These are phyloP conservation scores for Kodamaea kakaduensis DNA, from an alignment of 805 yeast species.

Conservation along the genomic window DNA sequence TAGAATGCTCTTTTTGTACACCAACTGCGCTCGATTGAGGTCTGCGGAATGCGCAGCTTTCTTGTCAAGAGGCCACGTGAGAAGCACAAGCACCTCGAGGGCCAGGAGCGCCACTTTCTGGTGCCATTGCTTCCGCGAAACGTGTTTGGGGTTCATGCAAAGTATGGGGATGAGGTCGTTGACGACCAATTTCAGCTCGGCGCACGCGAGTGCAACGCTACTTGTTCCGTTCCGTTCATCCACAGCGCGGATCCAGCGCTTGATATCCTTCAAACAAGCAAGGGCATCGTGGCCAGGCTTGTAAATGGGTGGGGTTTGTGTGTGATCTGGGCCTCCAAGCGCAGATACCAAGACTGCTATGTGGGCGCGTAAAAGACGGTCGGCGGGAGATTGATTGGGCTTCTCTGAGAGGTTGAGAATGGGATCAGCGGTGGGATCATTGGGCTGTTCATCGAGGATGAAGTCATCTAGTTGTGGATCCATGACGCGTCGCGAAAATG, in stretches of 20 bases:
- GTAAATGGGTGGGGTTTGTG: conserved; percentile 52
- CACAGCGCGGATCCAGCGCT: conserved; percentile 80
- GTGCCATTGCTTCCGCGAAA: conserved; percentile 48
- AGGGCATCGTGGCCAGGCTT: conserved; percentile 83
- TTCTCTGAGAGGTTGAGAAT: conserved; percentile 17
- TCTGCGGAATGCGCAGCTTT: conserved; percentile 38
- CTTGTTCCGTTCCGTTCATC: conserved; percentile 68
- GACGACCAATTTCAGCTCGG: conserved; percentile 67
- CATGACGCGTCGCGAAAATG: conserved; percentile 2
- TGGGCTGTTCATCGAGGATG: conserved; percentile 29
- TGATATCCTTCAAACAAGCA: conserved; percentile 82
- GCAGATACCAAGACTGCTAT: conserved; percentile 82
- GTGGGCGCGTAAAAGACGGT: conserved; percentile 57
- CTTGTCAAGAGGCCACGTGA: conserved; percentile 77
- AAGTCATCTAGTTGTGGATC: conserved; percentile 31
- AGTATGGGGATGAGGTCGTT: conserved; percentile 75
- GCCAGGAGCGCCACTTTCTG: conserved; percentile 68
- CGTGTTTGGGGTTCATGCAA: conserved; percentile 21
- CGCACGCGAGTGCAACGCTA: conserved; percentile 86
- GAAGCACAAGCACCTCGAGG: conserved; percentile 73
- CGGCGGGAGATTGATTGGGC: conserved; percentile 33
- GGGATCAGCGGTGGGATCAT: conserved; percentile 17
- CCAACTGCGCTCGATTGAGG: conserved; percentile 61
- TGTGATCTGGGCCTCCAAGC: conserved; percentile 82
- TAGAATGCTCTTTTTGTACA: conserved; percentile 68